Evolutionary conservation across 257 asterid species (phyloP).

Genomic region (Rehmannia glutinosa): DNA sequence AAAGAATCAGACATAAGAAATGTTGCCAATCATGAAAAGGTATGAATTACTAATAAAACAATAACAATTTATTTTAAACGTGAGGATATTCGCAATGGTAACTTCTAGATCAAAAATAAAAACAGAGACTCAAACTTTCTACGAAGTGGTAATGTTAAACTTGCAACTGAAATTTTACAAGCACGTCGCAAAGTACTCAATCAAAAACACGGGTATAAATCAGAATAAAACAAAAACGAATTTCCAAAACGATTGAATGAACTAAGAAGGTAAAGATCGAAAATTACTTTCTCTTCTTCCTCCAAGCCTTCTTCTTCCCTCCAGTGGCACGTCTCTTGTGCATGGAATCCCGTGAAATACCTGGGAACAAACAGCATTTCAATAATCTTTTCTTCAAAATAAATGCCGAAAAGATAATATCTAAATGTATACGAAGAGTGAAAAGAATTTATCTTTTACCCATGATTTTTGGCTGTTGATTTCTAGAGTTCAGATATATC

Average conservation of each 20-base stretch:
- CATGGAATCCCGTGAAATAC: constrained; percentile 89
- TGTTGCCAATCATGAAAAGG: background rate
- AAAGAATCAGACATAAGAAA: background rate
- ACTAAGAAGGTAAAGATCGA: too few relatives aligned
- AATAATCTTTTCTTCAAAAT: background rate
- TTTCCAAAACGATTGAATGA: background rate
- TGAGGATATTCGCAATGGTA: too few relatives aligned
- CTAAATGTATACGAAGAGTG: background rate
- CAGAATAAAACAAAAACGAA: background rate
- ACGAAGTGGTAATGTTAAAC: too few relatives aligned
- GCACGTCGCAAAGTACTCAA: too few relatives aligned
- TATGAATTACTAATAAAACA: too few relatives aligned
- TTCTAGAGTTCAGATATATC: constrained; percentile 19
- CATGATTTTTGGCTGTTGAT: constrained; percentile 20
- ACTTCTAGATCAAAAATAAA: too few relatives aligned
- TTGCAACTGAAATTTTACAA: background rate
- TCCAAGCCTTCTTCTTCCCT: constrained; percentile 87
- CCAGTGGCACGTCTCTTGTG: too few relatives aligned
- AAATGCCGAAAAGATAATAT: background rate
- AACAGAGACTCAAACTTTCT: too few relatives aligned
- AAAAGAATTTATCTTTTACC: constrained; percentile 14
- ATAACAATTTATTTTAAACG: too few relatives aligned
- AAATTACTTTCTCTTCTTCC: constrained; percentile 80
- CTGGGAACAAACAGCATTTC: constrained; percentile 21
- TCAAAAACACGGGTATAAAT: background rate